Evolutionary conservation across 2,329 filamentous ascomycete genomes (phyloP), one percentile per base, ranked within the genome.

Genomic region (Diaporthe ampelina): DNA sequence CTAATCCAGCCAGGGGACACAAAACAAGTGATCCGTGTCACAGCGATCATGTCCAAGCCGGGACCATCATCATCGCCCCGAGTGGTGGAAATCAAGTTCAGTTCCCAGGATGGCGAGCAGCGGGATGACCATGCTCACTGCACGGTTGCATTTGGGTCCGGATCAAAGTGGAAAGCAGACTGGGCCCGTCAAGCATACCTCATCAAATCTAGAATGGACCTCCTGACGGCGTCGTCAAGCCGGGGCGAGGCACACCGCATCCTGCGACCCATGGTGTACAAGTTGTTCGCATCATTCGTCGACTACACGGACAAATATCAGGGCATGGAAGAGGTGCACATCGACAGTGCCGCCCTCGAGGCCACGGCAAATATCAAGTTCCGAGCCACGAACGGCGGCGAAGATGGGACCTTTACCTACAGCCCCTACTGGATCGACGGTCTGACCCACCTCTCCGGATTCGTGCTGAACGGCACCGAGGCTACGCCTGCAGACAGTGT

Each of bases 401-500:
- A 17, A 19, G 65, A 74, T 29, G 77, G 73, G n/a, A 50, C 73
- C 3, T 79, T 77, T 56, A 37, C 67, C 26, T 76, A 70, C 26
- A 70, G 65, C n/a, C 79, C 80, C 5, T 77, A 77, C 40, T 80
- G 77, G 77, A 79, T 80, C 57, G 81, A 82, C 73, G 79, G 77
- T 37, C 21, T 79, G 15, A 75, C 73, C 1, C 79, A 81, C 48
- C 59, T 81, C 10, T 76, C 79, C 2, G 80, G 81, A 1, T 81
- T 82, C 45, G 76, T 81, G n/a, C 67, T 81, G 48, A 81, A 81
- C 48, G 77, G 75, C 3, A 40, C 70, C 15, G 75, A 76, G 29
- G 73, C 73, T 32, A 72, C 76, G 15, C 76, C 76, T 24, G 43
- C 67, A 11, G 76, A 78, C 37, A 54, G 59, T 45, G 76, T 79